phyloP scores from a whole-genome alignment of 805 yeast genomes.

The Vanderwaltozyma polyspora region DNA sequence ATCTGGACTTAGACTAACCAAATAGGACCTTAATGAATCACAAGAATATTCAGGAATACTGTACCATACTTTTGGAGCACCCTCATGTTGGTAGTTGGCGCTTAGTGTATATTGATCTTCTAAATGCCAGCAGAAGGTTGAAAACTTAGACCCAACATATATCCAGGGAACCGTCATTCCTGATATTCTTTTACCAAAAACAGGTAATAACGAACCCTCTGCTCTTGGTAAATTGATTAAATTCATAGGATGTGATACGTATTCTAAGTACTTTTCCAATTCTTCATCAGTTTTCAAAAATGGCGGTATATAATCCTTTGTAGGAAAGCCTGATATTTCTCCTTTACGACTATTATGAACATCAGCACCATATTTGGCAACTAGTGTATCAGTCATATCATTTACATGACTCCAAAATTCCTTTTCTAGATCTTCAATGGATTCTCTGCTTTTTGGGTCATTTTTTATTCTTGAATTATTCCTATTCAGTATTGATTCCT shows the following conservation, averaged over 20 bases:
- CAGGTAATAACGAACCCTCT: slow-evolving; percentile 56
- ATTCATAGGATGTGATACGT: slow-evolving; percentile 61
- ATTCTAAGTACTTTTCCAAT: slow-evolving; percentile 22
- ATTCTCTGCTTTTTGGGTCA: not conserved
- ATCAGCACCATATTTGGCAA: slow-evolving; percentile 75
- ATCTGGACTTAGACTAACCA: slow-evolving; percentile 64
- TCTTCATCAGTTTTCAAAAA: slow-evolving; percentile 6
- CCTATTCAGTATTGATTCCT: slow-evolving; percentile 25
- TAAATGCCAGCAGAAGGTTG: slow-evolving; percentile 94
- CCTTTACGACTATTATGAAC: slow-evolving; percentile 56
- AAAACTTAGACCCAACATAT: slow-evolving; percentile 77
- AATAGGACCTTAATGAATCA: slow-evolving; percentile 50
- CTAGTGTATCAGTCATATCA: slow-evolving; percentile 26
- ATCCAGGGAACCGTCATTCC: slow-evolving; percentile 97
- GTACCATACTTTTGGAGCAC: slow-evolving; percentile 88
- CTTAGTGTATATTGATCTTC: slow-evolving; percentile 90
- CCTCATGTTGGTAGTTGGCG: slow-evolving; percentile 85
- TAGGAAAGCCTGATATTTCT: slow-evolving; percentile 68
- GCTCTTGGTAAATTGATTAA: slow-evolving; percentile 62
- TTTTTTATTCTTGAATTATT: not conserved
- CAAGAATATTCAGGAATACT: slow-evolving; percentile 69
- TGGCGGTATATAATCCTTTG: slow-evolving; percentile 26
- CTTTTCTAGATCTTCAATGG: slow-evolving; percentile 39
- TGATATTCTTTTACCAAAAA: slow-evolving; percentile 55
- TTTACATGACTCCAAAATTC: slow-evolving; percentile 56